Evolutionary conservation across 495 filamentous ascomycete species (phyloP).

Genomic region (Oidiodendron maius): DNA sequence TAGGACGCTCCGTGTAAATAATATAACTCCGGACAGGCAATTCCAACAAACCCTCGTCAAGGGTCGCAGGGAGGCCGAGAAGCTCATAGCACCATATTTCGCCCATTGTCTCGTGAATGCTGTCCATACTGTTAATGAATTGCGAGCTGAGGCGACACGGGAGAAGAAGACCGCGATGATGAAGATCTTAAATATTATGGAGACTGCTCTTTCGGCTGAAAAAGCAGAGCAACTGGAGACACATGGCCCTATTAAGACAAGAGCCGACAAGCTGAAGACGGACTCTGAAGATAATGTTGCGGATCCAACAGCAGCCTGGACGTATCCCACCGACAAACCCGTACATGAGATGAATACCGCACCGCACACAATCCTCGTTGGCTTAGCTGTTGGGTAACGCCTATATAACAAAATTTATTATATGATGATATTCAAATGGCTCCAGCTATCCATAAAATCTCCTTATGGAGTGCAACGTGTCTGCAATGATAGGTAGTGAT

Average conservation of each 20-base stretch:
- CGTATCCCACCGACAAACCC: too few species aligned
- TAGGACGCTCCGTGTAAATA: conserved; percentile 21
- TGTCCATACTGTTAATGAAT: conserved; percentile 8
- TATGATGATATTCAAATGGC: too few species aligned
- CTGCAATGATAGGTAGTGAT: too few species aligned
- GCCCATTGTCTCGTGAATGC: background rate
- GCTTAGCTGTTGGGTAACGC: background rate
- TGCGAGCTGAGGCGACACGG: conserved; percentile 6
- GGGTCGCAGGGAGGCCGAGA: conserved; percentile 11
- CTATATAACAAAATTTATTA: too few species aligned
- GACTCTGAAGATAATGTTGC: too few species aligned
- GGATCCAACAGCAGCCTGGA: too few species aligned
- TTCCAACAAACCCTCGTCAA: conserved; percentile 27
- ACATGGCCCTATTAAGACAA: background rate
- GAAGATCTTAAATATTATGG: conserved; percentile 17
- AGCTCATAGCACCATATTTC: conserved; percentile 16
- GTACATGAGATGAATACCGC: background rate
- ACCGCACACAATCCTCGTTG: background rate
- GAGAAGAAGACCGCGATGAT: conserved; percentile 15
- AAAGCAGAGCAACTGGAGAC: background rate
- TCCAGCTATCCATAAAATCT: too few species aligned
- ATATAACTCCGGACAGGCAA: conserved; percentile 23
- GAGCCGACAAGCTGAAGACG: background rate
- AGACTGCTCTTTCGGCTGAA: conserved; percentile 12
- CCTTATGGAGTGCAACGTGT: too few species aligned